Percentiles rank a stretch among this genome's conserved stretches.
These are phyloP conservation scores for Claviceps sp. DNA, from an alignment of 2,329 filamentous ascomycete species.

Conservation along the genomic window DNA sequence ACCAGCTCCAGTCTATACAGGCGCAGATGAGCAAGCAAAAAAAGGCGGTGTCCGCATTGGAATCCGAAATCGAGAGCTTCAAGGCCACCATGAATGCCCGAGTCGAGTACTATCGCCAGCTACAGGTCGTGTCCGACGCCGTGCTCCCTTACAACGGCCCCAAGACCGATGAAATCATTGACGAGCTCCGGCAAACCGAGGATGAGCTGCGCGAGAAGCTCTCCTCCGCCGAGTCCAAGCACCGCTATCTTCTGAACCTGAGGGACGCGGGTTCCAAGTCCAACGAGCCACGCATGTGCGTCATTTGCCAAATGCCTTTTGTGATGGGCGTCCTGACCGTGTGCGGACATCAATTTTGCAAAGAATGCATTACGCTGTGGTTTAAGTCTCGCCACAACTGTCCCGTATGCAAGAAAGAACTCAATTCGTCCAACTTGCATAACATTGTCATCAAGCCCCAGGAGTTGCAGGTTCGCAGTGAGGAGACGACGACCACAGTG, in stretches of 20 bases:
- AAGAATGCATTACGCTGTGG: slow-evolving; percentile 74
- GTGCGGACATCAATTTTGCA: slow-evolving; percentile 88
- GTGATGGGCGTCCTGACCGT: slow-evolving; percentile 69
- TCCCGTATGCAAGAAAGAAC: slow-evolving; percentile 65
- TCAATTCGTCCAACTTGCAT: slow-evolving; percentile 58
- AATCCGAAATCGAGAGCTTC: slow-evolving; percentile 65
- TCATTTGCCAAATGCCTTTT: slow-evolving; percentile 73
- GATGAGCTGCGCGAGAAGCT: slow-evolving; percentile 42
- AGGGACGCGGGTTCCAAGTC: slow-evolving; percentile 46
- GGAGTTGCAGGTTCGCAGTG: slow-evolving; percentile 50
- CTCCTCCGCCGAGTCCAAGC: slow-evolving; percentile 53
- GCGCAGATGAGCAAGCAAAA: slow-evolving; percentile 35
- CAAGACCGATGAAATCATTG: slow-evolving; percentile 35
- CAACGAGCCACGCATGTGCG: slow-evolving; percentile 56
- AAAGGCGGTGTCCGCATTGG: slow-evolving; percentile 34
- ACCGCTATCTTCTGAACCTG: slow-evolving; percentile 52
- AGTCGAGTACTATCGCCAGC: slow-evolving; percentile 77
- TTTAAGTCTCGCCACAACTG: slow-evolving; percentile 62
- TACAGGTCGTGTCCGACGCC: slow-evolving; percentile 82
- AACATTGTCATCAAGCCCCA: slow-evolving; percentile 74
- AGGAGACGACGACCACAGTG: slow-evolving; percentile 4
- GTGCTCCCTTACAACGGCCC: slow-evolving; percentile 61
- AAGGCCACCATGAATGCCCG: slow-evolving; percentile 70
- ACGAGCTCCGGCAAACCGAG: slow-evolving; percentile 17
- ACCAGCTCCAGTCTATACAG: slow-evolving; percentile 48